Evolutionary conservation across 225 moss, liverwort and hornwort species (phyloP), one percentile per base, ranked within the genome.

Genomic region (Physcomitrellopsis africana): DNA sequence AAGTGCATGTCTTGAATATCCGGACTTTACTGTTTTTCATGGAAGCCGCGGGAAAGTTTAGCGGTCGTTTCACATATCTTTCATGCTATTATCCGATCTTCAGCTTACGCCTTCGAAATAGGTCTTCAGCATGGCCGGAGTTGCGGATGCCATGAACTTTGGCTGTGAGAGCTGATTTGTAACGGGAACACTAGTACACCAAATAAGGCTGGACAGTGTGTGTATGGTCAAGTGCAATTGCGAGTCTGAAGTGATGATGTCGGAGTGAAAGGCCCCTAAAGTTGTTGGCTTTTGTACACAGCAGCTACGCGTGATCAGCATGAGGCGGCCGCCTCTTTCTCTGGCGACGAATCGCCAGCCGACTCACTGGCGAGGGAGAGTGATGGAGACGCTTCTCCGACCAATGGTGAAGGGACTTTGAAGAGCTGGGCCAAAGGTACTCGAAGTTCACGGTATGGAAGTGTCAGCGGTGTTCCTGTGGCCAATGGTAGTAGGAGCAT

Each of bases 351-450:
- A 60, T 87, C 73, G 47, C 79, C 68, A 24, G 82, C 79, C 61
- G 77, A 76, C 42, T 72, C 82, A 19, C 75, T 68, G 65, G 75
- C 73, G 14, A 83, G 80, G 56, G 87, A 81, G 59, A 77, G 73
- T 75, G 77, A 85, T 75, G 84, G 63, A 27, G 84, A 85, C 51
- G 80, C 76, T 18, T 86, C 85, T 37, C 92, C 91, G 53, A 81
- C 72, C 69, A 84, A 76, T 53, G 78, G 75, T 72, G 80, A 77
- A 57, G 90, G 83, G 70, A 83, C 86, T 9, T 78, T 91, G 64
- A 81, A 80, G 69, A 89, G 89, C 61, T 91, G 93, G 93, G 87
- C 93, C 44, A 91, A 89, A 77, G 93, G 93, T 62, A 89, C 89
- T 60, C 89, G 93, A 27, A 93, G 91, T 72, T 90, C 91, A 65